A percentile compares a stretch with the other conserved stretches of the same genome.
Conservation (phyloP, 2,329 filamentous ascomycete genomes). For the Phaeoacremonium minimum region DNA sequence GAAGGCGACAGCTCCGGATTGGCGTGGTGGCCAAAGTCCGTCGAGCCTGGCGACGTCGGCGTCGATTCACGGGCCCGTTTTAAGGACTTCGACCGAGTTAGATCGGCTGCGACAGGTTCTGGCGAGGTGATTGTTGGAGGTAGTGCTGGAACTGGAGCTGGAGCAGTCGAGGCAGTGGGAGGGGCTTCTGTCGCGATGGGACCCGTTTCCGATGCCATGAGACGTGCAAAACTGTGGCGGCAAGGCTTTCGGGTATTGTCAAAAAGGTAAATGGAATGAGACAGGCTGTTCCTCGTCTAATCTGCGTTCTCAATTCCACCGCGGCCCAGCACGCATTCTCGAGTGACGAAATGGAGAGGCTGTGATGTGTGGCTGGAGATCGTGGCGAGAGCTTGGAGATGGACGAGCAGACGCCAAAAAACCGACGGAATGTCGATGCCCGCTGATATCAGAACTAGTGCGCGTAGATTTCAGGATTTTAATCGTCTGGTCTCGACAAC, state of each 20-base stretch:
- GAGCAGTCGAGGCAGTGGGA: constrained; percentile 27
- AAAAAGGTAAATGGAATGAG: background rate
- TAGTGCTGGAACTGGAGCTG: constrained; percentile 24
- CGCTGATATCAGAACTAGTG: too few species aligned
- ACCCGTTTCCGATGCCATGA: constrained; percentile 52
- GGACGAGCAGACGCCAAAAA: background rate
- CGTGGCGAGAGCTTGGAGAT: constrained; percentile 11
- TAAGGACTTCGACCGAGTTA: constrained; percentile 30
- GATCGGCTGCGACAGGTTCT: constrained; percentile 34
- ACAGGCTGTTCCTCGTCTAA: background rate
- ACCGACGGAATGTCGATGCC: background rate
- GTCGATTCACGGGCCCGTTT: constrained; percentile 46
- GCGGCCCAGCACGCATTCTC: constrained; percentile 6
- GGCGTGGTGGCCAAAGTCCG: constrained; percentile 18
- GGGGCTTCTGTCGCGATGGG: constrained; percentile 48
- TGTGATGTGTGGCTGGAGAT: constrained; percentile 11
- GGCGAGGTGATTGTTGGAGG: constrained; percentile 29
- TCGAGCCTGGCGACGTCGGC: constrained; percentile 30
- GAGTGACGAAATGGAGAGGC: constrained; percentile 12
- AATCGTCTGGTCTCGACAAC: too few species aligned
- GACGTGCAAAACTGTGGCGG: constrained; percentile 2
- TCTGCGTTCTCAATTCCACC: constrained; percentile 3
- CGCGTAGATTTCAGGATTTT: too few species aligned
- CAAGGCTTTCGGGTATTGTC: background rate
- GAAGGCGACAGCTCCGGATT: constrained; percentile 45